Evolutionary conservation across 139 green algal species (phyloP).

Genomic region (Chlamydomonas sp.): DNA sequence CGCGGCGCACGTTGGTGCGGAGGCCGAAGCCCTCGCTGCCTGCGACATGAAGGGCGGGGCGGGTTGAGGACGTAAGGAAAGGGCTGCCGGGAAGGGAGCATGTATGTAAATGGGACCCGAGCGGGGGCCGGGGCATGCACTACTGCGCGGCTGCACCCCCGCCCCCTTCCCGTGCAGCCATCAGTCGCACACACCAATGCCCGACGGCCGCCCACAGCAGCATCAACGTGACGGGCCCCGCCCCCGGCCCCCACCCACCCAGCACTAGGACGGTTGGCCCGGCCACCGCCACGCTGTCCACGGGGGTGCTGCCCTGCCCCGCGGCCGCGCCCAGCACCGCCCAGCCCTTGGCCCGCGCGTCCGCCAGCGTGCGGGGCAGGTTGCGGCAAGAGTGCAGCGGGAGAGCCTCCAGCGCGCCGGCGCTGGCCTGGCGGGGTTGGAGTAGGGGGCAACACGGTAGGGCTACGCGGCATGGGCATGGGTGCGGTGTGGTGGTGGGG

Average conservation of each 20-base stretch:
- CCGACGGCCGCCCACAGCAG: background rate
- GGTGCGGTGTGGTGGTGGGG: no score
- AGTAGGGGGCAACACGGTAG: background rate
- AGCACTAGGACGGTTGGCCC: slow-evolving; percentile 90
- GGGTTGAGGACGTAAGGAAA: no score
- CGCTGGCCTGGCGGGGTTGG: slow-evolving; percentile 54
- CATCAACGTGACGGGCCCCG: background rate
- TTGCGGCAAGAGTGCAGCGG: slow-evolving; percentile 73
- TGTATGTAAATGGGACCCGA: no score
- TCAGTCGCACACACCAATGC: background rate
- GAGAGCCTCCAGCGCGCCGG: slow-evolving; percentile 84
- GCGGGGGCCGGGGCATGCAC: background rate
- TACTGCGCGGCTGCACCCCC: background rate
- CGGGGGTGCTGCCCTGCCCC: slow-evolving; percentile 53
- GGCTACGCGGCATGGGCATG: background rate
- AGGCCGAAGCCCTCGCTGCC: slow-evolving; percentile 88
- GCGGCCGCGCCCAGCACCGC: slow-evolving; percentile 79
- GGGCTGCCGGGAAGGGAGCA: no score
- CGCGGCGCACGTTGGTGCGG: slow-evolving; percentile 76
- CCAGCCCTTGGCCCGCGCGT: slow-evolving; percentile 75
- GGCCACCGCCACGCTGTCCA: slow-evolving; percentile 45
- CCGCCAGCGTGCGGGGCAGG: slow-evolving; percentile 79
- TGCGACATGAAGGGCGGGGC: slow-evolving; percentile 13
- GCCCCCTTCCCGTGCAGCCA: background rate
- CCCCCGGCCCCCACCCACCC: slow-evolving; percentile 46